phyloP scores from a whole-genome alignment of 352 stramenopile species.

The Halophytophthora batemanensis region DNA sequence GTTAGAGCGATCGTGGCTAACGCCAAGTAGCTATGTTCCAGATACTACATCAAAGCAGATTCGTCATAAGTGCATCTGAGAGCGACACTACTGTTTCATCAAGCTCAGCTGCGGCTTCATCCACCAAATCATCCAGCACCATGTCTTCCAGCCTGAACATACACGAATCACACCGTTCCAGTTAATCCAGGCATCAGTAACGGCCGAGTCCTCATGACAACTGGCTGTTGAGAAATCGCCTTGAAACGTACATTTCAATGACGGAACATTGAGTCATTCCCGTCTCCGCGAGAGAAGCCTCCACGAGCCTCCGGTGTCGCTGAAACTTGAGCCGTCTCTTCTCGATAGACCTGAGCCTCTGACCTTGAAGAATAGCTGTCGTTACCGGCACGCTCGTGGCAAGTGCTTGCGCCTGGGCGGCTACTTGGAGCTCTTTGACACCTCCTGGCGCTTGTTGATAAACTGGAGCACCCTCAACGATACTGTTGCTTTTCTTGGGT shows the following conservation, averaged over 20 bases:
- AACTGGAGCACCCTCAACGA: not conserved
- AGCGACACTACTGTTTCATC: slow-evolving; percentile 33
- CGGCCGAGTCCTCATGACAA: not conserved
- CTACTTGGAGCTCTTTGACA: not conserved
- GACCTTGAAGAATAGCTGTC: slow-evolving; percentile 20
- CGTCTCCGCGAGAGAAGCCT: slow-evolving; percentile 49
- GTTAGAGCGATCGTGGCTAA: not conserved
- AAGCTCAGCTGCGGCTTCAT: slow-evolving; percentile 35
- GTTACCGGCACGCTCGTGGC: slow-evolving; percentile 4
- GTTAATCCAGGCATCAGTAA: not conserved
- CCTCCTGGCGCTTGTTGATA: not conserved
- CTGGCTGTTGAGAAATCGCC: not conserved
- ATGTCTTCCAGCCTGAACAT: slow-evolving; percentile 39
- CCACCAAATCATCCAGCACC: slow-evolving; percentile 38
- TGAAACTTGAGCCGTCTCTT: slow-evolving; percentile 47
- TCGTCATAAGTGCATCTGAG: slow-evolving; percentile 35
- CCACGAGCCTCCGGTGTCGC: slow-evolving; percentile 49
- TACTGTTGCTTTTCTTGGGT: not conserved
- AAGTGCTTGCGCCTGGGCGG: not conserved
- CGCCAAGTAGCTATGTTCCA: not conserved
- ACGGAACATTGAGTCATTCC: slow-evolving; percentile 56
- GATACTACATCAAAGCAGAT: slow-evolving; percentile 23
- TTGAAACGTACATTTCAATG: slow-evolving; percentile 55
- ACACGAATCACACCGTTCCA: not conserved
- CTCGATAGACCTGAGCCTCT: slow-evolving; percentile 35